Conservation (phyloP, 805 yeast genomes). For the Sugiyamaella smithiae region DNA sequence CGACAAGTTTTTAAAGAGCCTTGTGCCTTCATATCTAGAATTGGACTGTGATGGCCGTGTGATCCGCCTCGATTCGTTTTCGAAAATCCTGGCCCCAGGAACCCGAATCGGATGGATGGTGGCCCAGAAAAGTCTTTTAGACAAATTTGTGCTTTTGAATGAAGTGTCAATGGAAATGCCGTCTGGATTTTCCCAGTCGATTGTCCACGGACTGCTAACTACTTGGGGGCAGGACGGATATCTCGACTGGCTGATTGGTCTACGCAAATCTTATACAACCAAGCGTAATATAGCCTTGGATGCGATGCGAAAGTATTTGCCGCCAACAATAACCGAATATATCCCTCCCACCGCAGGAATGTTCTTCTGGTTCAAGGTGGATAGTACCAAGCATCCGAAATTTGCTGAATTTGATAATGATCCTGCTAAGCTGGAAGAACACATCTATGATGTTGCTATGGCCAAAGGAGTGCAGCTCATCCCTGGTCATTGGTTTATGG, state of each 20-base stretch:
- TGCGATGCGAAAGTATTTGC: slow-evolving; percentile 59
- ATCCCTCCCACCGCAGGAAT: slow-evolving; percentile 50
- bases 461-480: slow-evolving; percentile 35
- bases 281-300: slow-evolving; percentile 87
- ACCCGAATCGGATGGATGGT: slow-evolving; percentile 85
- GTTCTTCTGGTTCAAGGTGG: slow-evolving; percentile 51
- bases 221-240: slow-evolving; percentile 91
- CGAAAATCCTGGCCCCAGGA: slow-evolving; percentile 92
- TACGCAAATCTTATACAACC: slow-evolving; percentile 68
- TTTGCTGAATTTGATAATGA: slow-evolving; percentile 32
- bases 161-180: slow-evolving; percentile 80
- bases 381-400: slow-evolving; percentile 50
- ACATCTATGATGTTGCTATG: slow-evolving; percentile 33
- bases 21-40: slow-evolving; percentile 73
- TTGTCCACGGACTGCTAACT: slow-evolving; percentile 64
- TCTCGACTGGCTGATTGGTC: slow-evolving; percentile 81
- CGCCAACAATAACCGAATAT: slow-evolving; percentile 36
- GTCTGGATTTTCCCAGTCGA: slow-evolving; percentile 73
- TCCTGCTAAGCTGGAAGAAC: slow-evolving; percentile 32
- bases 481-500: slow-evolving; percentile 42
- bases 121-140: slow-evolving; percentile 63
- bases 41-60: slow-evolving; percentile 86
- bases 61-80: slow-evolving; percentile 81
- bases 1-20: slow-evolving; percentile 60
- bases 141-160: slow-evolving; percentile 65